Percentiles rank a stretch among this genome's conserved stretches.
Conservation (phyloP, 805 yeast genomes). For the Peterozyma toletana region DNA sequence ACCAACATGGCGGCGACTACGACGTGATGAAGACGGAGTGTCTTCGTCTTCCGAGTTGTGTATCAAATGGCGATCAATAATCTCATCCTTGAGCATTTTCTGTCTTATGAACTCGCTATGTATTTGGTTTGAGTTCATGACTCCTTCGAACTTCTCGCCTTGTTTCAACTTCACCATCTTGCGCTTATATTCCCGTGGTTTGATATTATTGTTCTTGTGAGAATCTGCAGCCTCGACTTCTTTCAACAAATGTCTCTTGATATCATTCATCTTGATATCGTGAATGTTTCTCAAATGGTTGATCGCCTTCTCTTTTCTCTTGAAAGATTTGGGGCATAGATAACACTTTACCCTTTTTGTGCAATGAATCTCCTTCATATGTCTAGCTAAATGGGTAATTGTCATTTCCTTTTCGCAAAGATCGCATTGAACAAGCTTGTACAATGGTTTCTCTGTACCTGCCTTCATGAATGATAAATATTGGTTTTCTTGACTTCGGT, state of each 20-base stretch:
- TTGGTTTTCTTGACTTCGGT: too few species aligned
- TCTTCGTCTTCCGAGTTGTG: background rate
- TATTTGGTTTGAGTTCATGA: constrained; percentile 8
- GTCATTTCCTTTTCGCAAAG: constrained; percentile 9
- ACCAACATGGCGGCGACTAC: background rate
- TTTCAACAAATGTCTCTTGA: constrained; percentile 6
- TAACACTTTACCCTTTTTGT: constrained; percentile 9
- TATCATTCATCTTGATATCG: constrained; percentile 7
- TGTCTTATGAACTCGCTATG: constrained; percentile 8
- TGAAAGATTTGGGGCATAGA: constrained; percentile 9
- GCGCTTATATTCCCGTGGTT: constrained; percentile 6
- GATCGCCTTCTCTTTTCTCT: constrained; percentile 8
- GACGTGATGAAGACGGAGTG: background rate
- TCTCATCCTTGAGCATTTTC: constrained; percentile 6
- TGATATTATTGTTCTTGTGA: constrained; percentile 7
- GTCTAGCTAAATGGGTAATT: constrained; percentile 8
- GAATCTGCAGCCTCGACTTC: constrained; percentile 6
- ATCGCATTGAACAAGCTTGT: constrained; percentile 8
- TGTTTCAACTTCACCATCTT: constrained; percentile 8
- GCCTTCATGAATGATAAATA: too few species aligned
- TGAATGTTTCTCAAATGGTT: constrained; percentile 9
- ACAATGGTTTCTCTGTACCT: constrained; percentile 7
- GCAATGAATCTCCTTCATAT: constrained; percentile 9
- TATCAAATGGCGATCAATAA: constrained; percentile 5
- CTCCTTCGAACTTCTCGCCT: constrained; percentile 9